phyloP scores from a whole-genome alignment of 192 early-diverging fungal genomes.

The Podila verticillata region DNA sequence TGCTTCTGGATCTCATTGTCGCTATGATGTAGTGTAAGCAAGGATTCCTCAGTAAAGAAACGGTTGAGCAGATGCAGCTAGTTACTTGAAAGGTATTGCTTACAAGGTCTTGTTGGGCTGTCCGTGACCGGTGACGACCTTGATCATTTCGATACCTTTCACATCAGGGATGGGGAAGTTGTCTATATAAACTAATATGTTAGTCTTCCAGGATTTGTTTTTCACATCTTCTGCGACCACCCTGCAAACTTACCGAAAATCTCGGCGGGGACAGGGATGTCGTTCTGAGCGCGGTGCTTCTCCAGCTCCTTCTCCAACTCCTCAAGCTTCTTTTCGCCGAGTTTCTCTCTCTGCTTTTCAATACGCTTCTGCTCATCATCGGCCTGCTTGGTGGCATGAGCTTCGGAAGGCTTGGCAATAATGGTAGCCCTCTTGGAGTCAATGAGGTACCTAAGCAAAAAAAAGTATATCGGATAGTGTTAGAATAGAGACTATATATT shows the following conservation, averaged over 20 bases:
- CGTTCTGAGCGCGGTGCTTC: constrained; percentile 60
- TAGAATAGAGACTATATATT: not conserved
- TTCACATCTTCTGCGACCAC: not conserved
- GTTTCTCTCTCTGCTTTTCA: constrained; percentile 55
- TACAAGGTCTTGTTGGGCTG: constrained; percentile 53
- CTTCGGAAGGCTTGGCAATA: constrained; percentile 64
- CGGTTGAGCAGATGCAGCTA: too few relatives aligned
- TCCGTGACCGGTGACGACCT: constrained; percentile 56
- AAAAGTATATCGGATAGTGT: not conserved
- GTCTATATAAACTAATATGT: constrained; percentile 20
- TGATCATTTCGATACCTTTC: constrained; percentile 62
- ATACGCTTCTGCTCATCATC: constrained; percentile 62
- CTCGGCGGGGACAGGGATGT: constrained; percentile 60
- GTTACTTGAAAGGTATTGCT: constrained; percentile 4
- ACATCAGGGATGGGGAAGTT: constrained; percentile 62
- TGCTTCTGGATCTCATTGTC: constrained; percentile 59
- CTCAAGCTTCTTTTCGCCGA: constrained; percentile 58
- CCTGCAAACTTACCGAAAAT: constrained; percentile 47
- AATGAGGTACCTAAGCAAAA: constrained; percentile 53
- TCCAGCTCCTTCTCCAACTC: constrained; percentile 58
- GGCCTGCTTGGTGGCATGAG: constrained; percentile 57
- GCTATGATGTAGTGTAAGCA: constrained; percentile 18
- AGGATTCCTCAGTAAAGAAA: constrained; percentile 6
- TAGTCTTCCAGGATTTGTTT: not conserved
- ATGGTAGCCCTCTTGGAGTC: constrained; percentile 57